These are phyloP conservation scores for Paracorniculantispora psalliotae DNA, from an alignment of 2,329 filamentous ascomycete species.

Conservation along the genomic window DNA sequence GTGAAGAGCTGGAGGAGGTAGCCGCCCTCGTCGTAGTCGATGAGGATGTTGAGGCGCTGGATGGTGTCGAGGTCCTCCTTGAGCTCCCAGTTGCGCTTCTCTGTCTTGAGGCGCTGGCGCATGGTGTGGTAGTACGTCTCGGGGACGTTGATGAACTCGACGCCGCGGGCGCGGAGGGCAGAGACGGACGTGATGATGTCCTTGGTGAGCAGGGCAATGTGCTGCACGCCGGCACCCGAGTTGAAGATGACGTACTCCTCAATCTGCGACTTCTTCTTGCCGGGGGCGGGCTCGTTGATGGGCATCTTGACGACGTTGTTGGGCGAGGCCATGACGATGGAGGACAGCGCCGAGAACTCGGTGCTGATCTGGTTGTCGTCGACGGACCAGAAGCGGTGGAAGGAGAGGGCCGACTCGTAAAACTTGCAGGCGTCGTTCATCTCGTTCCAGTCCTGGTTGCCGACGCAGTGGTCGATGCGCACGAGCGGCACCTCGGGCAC, in stretches of 20 bases:
- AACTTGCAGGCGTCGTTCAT: conserved; percentile 65
- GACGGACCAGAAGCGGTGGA: conserved; percentile 97
- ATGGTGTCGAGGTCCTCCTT: conserved; percentile 76
- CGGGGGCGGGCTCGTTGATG: conserved; percentile 90
- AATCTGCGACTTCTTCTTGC: conserved; percentile 89
- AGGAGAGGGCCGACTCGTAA: conserved; percentile 84
- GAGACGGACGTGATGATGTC: conserved; percentile 76
- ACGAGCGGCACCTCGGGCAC: conserved; percentile 63
- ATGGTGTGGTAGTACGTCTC: conserved; percentile 80
- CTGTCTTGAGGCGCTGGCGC: conserved; percentile 64
- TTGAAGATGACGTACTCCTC: conserved; percentile 93
- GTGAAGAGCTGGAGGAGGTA: conserved; percentile 76
- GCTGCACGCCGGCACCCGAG: conserved; percentile 83
- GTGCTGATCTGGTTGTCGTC: conserved; percentile 91
- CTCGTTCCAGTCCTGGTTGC: conserved; percentile 92
- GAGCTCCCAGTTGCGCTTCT: conserved; percentile 56
- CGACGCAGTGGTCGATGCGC: conserved; percentile 92
- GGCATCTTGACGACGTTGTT: conserved; percentile 94
- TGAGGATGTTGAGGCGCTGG: conserved; percentile 75
- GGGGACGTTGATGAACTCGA: conserved; percentile 90
- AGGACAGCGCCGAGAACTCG: conserved; percentile 83
- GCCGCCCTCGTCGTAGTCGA: conserved; percentile 90
- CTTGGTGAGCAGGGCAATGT: conserved; percentile 78
- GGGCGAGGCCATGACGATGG: conserved; percentile 82
- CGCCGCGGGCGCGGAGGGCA: conserved; percentile 76